Base-by-base conservation (phyloP, 768 basidiomycete species). In the Tricholoma sp. region DNA sequence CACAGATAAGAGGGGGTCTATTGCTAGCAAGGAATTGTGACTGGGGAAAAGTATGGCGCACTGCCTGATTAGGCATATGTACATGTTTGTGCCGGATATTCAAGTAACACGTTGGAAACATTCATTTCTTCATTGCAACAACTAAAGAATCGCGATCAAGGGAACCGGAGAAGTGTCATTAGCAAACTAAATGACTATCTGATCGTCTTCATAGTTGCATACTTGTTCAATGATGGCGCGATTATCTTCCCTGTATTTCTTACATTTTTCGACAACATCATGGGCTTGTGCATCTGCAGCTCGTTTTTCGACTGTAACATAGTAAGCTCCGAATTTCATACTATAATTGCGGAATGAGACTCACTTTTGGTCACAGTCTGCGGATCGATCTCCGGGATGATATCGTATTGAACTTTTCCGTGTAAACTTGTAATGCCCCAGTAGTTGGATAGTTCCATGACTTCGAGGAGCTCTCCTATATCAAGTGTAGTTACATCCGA, bases 181-280 rank as follows among this genome's bases (percentile, higher is more conserved):
- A 27, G 24, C 24, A 27, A 27, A 27, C 24, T 2, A 27, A 27
- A 27, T 27, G 24, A 27, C 24, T 27, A 27, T 27, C 5, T 27
- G 5, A 27, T 16, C 35, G 35, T 14, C 35, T 46, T 24, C 6
- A 46, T 46, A 7, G 12, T 11, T 22, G 21, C 21, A 11, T 10
- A 46, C 45, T 1, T 22, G 21, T 22, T 22, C 18, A 11, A 70
- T 69, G 16, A 66, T 61, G 2, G 27, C 55, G 9, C 22, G n/a
- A 32, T 75, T 75, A 9, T 59, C 52, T 11, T 63, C 39, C 57
- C 66, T 63, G 57, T 68, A 76, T 18, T 66, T 62, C 0, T 55
- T 50, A 54, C 74, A 72, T 3, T 61, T 61, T n/a, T 61, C 12
- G 8, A 66, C 34, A 74, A 59, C 22, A 60, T 56, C 29, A 51